Conservation (phyloP, 495 filamentous ascomycete genomes). For the Chaetomium tenue region DNA sequence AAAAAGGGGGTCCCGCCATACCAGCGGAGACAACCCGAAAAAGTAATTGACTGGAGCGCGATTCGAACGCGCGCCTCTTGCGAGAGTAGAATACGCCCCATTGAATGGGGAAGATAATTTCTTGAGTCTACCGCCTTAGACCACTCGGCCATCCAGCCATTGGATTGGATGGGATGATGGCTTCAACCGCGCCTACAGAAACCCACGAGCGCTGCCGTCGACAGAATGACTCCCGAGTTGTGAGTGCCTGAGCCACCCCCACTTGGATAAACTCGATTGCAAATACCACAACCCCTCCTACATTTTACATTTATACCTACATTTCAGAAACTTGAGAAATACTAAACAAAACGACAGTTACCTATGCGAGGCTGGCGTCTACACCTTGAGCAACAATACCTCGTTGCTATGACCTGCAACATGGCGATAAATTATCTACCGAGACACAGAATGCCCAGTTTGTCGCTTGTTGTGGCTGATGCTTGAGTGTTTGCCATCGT, state of each 20-base stretch:
- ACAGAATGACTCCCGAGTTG: too few relatives aligned
- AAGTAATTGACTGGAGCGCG: constrained; percentile 33
- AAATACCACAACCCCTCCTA: too few relatives aligned
- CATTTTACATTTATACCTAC: too few relatives aligned
- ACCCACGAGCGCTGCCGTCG: neutral
- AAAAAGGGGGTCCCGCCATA: neutral
- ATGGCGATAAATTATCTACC: neutral
- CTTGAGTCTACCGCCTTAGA: constrained; percentile 41
- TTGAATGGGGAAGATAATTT: constrained; percentile 18
- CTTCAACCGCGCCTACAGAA: neutral
- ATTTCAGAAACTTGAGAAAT: too few relatives aligned
- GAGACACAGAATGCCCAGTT: neutral
- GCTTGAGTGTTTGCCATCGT: neutral
- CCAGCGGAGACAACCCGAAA: constrained; percentile 6
- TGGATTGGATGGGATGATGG: neutral
- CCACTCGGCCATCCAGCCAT: constrained; percentile 38
- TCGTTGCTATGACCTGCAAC: neutral
- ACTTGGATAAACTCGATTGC: too few relatives aligned
- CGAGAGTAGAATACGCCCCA: constrained; percentile 34
- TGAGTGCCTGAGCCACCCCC: too few relatives aligned
- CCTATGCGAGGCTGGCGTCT: neutral
- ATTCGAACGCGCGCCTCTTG: constrained; percentile 41
- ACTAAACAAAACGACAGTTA: too few relatives aligned
- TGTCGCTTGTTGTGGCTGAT: neutral
- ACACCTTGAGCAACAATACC: neutral